Conservation (phyloP, 768 basidiomycete species). For the Pulveroboletus sp. region DNA sequence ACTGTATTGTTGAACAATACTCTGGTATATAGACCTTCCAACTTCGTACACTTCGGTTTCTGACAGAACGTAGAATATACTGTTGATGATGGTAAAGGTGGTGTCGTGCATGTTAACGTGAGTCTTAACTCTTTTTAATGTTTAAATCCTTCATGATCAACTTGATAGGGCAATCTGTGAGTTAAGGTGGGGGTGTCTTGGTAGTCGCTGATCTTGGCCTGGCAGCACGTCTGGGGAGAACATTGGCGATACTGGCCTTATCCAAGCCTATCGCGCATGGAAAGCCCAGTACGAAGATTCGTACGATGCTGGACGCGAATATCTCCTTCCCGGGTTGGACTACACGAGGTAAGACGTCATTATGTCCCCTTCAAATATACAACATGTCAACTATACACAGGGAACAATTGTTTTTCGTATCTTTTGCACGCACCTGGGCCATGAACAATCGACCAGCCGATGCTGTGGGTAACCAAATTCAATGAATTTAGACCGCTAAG, state of each 20-base stretch:
- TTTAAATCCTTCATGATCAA: not conserved
- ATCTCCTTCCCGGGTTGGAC: conserved; percentile 74
- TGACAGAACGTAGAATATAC: conserved; percentile 54
- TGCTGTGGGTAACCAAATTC: conserved; percentile 44
- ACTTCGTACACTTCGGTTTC: not conserved
- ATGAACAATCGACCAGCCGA: conserved; percentile 73
- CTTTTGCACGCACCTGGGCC: conserved; percentile 87
- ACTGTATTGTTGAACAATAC: conserved; percentile 90
- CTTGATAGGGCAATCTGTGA: conserved; percentile 66
- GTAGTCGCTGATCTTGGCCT: conserved; percentile 8
- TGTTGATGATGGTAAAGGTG: conserved; percentile 81
- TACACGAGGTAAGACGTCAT: conserved; percentile 53
- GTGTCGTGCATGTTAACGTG: conserved; percentile 81
- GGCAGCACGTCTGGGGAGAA: conserved; percentile 85
- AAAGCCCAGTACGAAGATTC: conserved; percentile 66
- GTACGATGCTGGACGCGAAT: conserved; percentile 54
- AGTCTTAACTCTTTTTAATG: conserved; percentile 14
- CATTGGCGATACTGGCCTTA: conserved; percentile 80
- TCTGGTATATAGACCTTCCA: conserved; percentile 56
- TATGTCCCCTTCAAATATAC: not conserved
- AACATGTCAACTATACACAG: conserved; percentile 31
- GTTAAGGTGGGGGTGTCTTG: conserved; percentile 18
- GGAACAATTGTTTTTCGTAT: conserved; percentile 93
- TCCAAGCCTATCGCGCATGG: conserved; percentile 92
- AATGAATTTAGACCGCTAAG: not conserved